Percentiles rank a stretch among this genome's conserved stretches.
Conservation (phyloP, 176 grass and related monocot species). For the Eragrostis curvula region DNA sequence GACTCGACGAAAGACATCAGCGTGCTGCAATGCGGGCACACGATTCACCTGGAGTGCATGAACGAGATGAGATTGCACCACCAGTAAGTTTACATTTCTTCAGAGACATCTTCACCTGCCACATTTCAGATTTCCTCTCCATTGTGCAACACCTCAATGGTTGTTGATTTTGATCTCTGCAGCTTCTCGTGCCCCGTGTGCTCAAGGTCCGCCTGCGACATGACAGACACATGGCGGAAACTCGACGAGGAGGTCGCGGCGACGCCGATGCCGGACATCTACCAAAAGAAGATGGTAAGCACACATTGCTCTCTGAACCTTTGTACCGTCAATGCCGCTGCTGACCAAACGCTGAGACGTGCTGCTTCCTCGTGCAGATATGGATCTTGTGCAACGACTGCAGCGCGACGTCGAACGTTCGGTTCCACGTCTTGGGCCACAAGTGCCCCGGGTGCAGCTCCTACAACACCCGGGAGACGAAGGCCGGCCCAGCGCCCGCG, state of each 20-base stretch:
- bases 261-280: slow-evolving; percentile 74
- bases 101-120: not conserved
- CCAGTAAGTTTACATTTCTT: slow-evolving; percentile 58
- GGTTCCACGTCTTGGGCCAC: slow-evolving; percentile 77
- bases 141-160: not conserved
- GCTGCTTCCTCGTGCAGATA: slow-evolving; percentile 38
- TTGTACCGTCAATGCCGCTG: not conserved
- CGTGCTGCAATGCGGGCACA: slow-evolving; percentile 76
- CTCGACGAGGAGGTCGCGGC: slow-evolving; percentile 76
- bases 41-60: slow-evolving; percentile 79
- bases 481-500: slow-evolving; percentile 27
- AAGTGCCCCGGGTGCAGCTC: slow-evolving; percentile 77
- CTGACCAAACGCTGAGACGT: no score
- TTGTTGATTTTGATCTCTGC: not conserved
- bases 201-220: slow-evolving; percentile 76
- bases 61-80: slow-evolving; percentile 70
- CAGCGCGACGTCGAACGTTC: slow-evolving; percentile 60
- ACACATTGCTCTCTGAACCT: not conserved
- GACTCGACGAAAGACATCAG: slow-evolving; percentile 81
- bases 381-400: slow-evolving; percentile 93
- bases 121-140: not conserved
- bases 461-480: slow-evolving; percentile 80
- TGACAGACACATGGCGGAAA: slow-evolving; percentile 65
- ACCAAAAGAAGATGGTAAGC: slow-evolving; percentile 80
- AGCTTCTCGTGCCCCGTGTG: slow-evolving; percentile 87